Evolutionary conservation across 148 eudicot species (phyloP).

Genomic region (Fallopia convolvulus): DNA sequence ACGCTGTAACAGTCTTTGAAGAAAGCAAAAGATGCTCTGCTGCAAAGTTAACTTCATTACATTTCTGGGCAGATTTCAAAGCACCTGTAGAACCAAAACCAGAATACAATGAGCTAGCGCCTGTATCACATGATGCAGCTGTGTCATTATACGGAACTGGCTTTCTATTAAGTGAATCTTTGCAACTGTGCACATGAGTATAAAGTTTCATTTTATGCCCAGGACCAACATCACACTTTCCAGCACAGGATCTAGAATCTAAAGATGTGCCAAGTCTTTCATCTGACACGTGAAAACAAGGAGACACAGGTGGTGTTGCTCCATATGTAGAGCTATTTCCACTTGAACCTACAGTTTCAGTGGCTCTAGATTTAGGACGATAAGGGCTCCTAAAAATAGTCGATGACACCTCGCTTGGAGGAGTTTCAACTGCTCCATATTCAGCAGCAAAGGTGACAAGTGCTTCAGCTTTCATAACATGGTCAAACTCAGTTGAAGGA

Average conservation of each 20-base stretch:
- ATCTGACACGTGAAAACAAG: conserved; percentile 46
- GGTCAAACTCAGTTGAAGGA: conserved; percentile 56
- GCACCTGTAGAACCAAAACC: conserved; percentile 35
- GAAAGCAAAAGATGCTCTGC: conserved; percentile 42
- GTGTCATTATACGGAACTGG: conserved; percentile 24
- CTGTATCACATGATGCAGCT: conserved; percentile 28
- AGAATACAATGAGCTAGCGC: conserved; percentile 32
- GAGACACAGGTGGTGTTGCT: conserved; percentile 84
- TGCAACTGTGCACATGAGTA: conserved; percentile 51
- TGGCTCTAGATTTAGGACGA: conserved; percentile 59
- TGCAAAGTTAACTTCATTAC: conserved; percentile 29
- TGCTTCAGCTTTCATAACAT: conserved; percentile 84
- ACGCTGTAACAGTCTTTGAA: conserved; percentile 59
- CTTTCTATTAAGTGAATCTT: conserved; percentile 29
- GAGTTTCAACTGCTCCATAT: conserved; percentile 86
- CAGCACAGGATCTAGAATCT: conserved; percentile 39
- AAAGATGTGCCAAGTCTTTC: conserved; percentile 36
- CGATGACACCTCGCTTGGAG: conserved; percentile 56
- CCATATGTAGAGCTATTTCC: conserved; percentile 65
- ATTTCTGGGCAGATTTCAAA: conserved; percentile 28
- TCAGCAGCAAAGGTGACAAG: conserved; percentile 89
- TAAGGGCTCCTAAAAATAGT: conserved; percentile 73
- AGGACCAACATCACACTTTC: conserved; percentile 32
- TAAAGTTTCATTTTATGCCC: conserved; percentile 45
- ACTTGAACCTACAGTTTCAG: conserved; percentile 69